Evolutionary conservation across 208 protist genomes (phyloP).

Genomic region (Trypanosoma congolense): DNA sequence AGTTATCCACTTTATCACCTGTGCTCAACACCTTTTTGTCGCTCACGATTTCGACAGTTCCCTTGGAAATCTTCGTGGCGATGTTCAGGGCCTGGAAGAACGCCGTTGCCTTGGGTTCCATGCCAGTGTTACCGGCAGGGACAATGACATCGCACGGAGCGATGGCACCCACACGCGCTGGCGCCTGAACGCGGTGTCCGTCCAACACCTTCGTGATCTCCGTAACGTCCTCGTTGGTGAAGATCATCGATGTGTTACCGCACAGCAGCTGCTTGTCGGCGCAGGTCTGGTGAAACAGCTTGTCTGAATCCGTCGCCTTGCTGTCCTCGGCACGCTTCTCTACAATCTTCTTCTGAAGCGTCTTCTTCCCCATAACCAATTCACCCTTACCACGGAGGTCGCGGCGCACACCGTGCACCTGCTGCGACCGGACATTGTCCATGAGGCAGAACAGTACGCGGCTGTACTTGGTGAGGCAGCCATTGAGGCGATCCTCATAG

Average conservation of each 20-base stretch:
- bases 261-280: slow-evolving; percentile 68
- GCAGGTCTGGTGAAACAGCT: slow-evolving; percentile 59
- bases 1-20: slow-evolving; percentile 96
- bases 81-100: slow-evolving; percentile 99
- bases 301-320: slow-evolving; percentile 41
- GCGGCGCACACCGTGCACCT: slow-evolving; percentile 95
- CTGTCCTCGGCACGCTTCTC: slow-evolving; percentile 55
- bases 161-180: slow-evolving; percentile 96
- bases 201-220: slow-evolving; percentile 85
- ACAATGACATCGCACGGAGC: slow-evolving; percentile 96
- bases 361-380: slow-evolving; percentile 99
- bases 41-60: slow-evolving; percentile 98
- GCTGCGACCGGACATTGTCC: slow-evolving; percentile 98
- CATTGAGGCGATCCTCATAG: slow-evolving; percentile 91
- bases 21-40: slow-evolving; percentile 93
- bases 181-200: slow-evolving; percentile 88
- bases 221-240: slow-evolving; percentile 95
- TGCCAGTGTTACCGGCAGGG: slow-evolving; percentile 93
- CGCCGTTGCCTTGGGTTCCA: slow-evolving; percentile 97
- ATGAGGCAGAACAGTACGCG: slow-evolving; percentile 93
- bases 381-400: slow-evolving; percentile 93
- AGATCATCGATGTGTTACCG: slow-evolving; percentile 97
- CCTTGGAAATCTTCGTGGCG: slow-evolving; percentile 98
- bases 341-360: slow-evolving; percentile 95
- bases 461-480: slow-evolving; percentile 92